These are phyloP conservation scores for Geranomyces michiganensis DNA, from an alignment of 192 early-diverging fungal genomes.

Conservation along the genomic window DNA sequence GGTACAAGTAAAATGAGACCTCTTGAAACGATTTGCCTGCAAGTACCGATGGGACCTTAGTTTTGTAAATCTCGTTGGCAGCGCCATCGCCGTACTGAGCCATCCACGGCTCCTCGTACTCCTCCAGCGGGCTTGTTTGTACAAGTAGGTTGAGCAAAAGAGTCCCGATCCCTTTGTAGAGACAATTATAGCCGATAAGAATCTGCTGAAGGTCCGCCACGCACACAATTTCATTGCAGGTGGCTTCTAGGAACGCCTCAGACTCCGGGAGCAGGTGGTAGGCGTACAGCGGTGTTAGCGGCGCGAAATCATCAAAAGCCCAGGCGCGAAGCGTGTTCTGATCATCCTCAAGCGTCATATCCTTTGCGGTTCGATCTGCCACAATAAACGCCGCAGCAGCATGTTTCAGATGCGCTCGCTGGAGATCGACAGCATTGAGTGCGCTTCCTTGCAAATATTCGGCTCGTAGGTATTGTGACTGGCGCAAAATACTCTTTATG, in stretches of 20 bases:
- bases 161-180: conserved; percentile 56
- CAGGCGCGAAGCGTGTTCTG: conserved; percentile 69
- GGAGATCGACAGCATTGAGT: conserved; percentile 35
- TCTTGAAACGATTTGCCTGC: conserved; percentile 63
- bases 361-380: conserved; percentile 52
- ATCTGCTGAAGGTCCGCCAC: conserved; percentile 47
- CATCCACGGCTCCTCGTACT: conserved; percentile 65
- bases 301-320: conserved; percentile 66
- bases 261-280: conserved; percentile 67
- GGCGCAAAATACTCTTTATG: conserved; percentile 32
- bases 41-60: conserved; percentile 55
- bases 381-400: conserved; percentile 41
- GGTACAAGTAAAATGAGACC: conserved; percentile 52
- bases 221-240: conserved; percentile 50
- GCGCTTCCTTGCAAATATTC: conserved; percentile 45
- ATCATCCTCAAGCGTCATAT: conserved; percentile 64
- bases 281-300: conserved; percentile 60
- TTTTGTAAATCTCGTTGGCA: conserved; percentile 66
- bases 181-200: conserved; percentile 56
- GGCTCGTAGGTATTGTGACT: conserved; percentile 32
- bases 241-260: conserved; percentile 62
- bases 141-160: conserved; percentile 68
- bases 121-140: conserved; percentile 48
- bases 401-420: conserved; percentile 41
- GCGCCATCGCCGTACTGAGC: conserved; percentile 71